Evolutionary conservation across 805 yeast genomes (phyloP).

Genomic region (Wickerhamiella hasegawae): DNA sequence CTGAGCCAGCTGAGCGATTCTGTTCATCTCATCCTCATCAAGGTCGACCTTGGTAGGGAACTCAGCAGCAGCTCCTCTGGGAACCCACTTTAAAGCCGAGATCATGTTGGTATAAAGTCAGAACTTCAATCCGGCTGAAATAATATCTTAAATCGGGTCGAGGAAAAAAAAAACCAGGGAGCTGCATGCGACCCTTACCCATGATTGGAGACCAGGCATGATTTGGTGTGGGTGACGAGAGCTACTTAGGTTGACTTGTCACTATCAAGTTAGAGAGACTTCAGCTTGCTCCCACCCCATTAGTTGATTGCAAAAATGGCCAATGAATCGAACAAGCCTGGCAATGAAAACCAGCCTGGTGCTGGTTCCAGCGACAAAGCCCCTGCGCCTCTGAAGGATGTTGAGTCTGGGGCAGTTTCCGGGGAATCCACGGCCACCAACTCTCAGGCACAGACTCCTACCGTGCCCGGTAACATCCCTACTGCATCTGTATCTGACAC

Average conservation of each 20-base stretch:
- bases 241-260: too few relatives aligned
- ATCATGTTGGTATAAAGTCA: constrained; percentile 22
- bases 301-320: too few relatives aligned
- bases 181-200: background rate
- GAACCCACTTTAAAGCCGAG: constrained; percentile 90
- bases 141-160: too few relatives aligned
- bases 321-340: too few relatives aligned
- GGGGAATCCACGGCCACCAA: background rate
- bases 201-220: background rate
- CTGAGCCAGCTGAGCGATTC: constrained; percentile 74
- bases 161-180: too few relatives aligned
- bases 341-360: too few relatives aligned
- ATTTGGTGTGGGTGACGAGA: too few relatives aligned
- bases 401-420: too few relatives aligned
- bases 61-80: constrained; percentile 87
- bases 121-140: background rate
- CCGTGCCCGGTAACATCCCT: background rate
- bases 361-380: too few relatives aligned
- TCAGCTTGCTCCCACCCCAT: too few relatives aligned
- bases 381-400: too few relatives aligned
- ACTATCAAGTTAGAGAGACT: too few relatives aligned
- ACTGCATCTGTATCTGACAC: background rate
- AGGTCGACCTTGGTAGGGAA: constrained; percentile 79
- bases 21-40: constrained; percentile 81
- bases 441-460: background rate